Base-by-base conservation (phyloP, 2,329 filamentous ascomycete species). In the Pseudophaeomoniella oleicola region DNA sequence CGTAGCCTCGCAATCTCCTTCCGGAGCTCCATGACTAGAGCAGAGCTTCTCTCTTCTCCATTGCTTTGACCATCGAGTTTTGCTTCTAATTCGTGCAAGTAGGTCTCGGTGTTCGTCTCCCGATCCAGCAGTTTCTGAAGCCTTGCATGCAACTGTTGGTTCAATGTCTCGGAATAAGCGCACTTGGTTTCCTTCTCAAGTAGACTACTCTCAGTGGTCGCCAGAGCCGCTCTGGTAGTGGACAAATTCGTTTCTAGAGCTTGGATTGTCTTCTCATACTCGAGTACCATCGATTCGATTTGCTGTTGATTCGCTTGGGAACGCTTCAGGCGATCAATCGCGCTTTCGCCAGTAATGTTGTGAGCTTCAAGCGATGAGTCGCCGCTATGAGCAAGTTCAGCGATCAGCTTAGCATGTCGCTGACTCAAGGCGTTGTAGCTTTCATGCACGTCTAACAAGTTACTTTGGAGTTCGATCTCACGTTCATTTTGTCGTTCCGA, bases 221-320 rank as follows among this genome's bases (percentile, higher is more conserved):
- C 81, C 17, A 98, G 67, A 0, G 83, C 85, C 19, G 81, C 71
- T 39, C 90, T 75, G 1, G 90, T 96, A 50, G 77, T 90, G 1
- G 87, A 87, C 11, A 98, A 72, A 2, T 87, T 94, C 35, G 86
- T 78, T 57, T 98, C 90, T 12, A 98, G 71, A 37, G 75, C 81
- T 55, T 96, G 87, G 35, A 98, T 98, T 0, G 92, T 98, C 68
- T 93, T 96, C 57, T 98, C 92, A 54, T 98, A 98, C 59, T 98
- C 90, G 34, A 96, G 65, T 3, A 98, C 85, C 15, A 98, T 85
- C 52, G 93, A 83, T 51, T 98, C 90, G 14, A 98, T 88, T 17
- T 88, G 88, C 54, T 93, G 81, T 2, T 88, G 87, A 53, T 98
- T 96, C 0, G 84, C 92, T 54, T 92, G 94, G 13, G 92, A 98